A percentile compares a stretch with the other conserved stretches of the same genome.
Evolutionary conservation across 164 flowering plant genomes (phyloP).

Genomic region (Euptelea pleiosperma): DNA sequence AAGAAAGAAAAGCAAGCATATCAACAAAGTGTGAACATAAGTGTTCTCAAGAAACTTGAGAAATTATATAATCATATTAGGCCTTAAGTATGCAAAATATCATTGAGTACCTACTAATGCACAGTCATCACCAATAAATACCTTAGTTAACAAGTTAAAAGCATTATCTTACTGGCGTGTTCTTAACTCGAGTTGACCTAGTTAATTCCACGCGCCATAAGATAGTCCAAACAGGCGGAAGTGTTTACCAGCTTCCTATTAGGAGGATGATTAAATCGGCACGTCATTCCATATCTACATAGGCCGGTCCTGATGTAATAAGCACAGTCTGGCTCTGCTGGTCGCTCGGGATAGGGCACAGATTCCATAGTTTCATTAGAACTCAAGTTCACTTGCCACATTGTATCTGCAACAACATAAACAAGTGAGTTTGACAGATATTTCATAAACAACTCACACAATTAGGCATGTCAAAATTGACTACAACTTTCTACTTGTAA

Average conservation of each 20-base stretch:
- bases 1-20: too few species aligned
- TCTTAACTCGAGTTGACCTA: not conserved
- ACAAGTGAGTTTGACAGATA: not conserved
- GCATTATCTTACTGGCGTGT: not conserved
- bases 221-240: not conserved
- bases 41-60: not conserved
- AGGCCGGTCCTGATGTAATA: constrained; percentile 91
- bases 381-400: constrained; percentile 84
- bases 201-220: not conserved
- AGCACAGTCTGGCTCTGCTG: constrained; percentile 89
- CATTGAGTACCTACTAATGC: not conserved
- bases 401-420: constrained; percentile 49
- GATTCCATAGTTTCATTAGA: constrained; percentile 66
- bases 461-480: not conserved
- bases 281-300: constrained; percentile 86
- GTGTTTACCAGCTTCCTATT: constrained; percentile 75
- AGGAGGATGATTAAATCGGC: constrained; percentile 94
- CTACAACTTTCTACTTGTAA: not conserved
- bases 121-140: not conserved
- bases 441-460: not conserved
- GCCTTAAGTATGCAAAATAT: not conserved
- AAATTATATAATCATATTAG: not conserved
- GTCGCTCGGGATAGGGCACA: constrained; percentile 82
- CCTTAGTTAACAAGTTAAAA: not conserved
- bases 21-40: too few species aligned